Base-by-base conservation (phyloP, 805 yeast genomes). In the Pichia scutulata region DNA sequence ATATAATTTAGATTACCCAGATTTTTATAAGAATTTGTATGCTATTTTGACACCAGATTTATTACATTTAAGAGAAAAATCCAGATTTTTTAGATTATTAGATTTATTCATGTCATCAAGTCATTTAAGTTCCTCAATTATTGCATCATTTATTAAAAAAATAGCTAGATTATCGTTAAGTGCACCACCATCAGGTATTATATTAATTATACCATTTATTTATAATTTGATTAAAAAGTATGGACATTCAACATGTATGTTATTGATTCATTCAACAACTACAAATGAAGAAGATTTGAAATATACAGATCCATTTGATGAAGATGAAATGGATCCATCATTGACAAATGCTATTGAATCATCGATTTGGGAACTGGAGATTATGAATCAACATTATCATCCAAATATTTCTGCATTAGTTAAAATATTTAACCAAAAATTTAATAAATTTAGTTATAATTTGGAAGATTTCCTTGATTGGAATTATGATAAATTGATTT, bases 381-480 rank as follows among this genome's bases (percentile, higher is more conserved):
- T 95, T 0, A 80, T 83, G 71, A 56, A 59, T 47, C 68, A 78
- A 13, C 99, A 93, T 64, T 92, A 89, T 63, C 98, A 93, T 69
- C 97, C 98, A 16, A 93, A 93, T 60, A 89, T 93, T 13, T 92
- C 97, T 1, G 85, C 97, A 0, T 72, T 93, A 58, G 97, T 97
- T 18, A 84, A 81, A 63, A 86, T 93, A 28, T 86, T 87, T 62
- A 76, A 82, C 19, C 97, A 93, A 67, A 97, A 97, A 3, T 92
- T 89, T 70, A 79, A 83, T 62, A 93, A 93, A 65, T 82, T 85
- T 50, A 78, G 79, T 58, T 93, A 93, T 65, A 86, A 86, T 64
- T 73, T 93, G 74, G 99, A 93, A 64, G 98, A 93, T 64, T 93
- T 93, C 71, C 69, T 93, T 60, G 96, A 90, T 66, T 92, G 96